Evolutionary conservation across 192 early-diverging fungal genomes (phyloP).

Genomic region (Neocallimastix lanati): DNA sequence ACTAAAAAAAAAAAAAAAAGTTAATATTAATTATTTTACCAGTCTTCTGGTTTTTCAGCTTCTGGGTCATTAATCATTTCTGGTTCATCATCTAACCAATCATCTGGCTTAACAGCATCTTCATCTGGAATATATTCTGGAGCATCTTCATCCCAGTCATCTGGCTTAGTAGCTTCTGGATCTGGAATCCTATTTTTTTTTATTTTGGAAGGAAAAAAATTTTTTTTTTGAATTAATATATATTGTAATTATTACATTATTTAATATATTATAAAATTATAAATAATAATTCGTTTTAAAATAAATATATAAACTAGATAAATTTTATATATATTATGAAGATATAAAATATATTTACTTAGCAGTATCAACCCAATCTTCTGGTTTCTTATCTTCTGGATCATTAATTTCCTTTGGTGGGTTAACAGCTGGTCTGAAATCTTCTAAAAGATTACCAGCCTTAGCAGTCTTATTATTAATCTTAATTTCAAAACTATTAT

Average conservation of each 20-base stretch:
- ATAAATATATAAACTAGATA: no score
- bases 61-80: slow-evolving; percentile 55
- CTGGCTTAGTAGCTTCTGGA: slow-evolving; percentile 57
- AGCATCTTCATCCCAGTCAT: slow-evolving; percentile 77
- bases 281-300: neutral
- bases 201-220: no score
- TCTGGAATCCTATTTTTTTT: slow-evolving; percentile 40
- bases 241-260: neutral
- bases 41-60: slow-evolving; percentile 68
- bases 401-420: slow-evolving; percentile 67
- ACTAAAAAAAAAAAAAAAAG: neutral
- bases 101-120: slow-evolving; percentile 60
- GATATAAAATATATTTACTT: slow-evolving; percentile 14
- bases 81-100: slow-evolving; percentile 72
- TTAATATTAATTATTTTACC: slow-evolving; percentile 22
- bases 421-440: slow-evolving; percentile 72
- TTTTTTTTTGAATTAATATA: no score
- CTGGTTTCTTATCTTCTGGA: slow-evolving; percentile 63
- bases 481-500: slow-evolving; percentile 61
- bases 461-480: slow-evolving; percentile 48
- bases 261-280: neutral
- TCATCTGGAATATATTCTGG: slow-evolving; percentile 56
- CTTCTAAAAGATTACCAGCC: slow-evolving; percentile 51
- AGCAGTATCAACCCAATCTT: slow-evolving; percentile 72
- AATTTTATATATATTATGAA: no score